Evolutionary conservation across 2,329 filamentous ascomycete species (phyloP).

Genomic region (Microdochium paspali): DNA sequence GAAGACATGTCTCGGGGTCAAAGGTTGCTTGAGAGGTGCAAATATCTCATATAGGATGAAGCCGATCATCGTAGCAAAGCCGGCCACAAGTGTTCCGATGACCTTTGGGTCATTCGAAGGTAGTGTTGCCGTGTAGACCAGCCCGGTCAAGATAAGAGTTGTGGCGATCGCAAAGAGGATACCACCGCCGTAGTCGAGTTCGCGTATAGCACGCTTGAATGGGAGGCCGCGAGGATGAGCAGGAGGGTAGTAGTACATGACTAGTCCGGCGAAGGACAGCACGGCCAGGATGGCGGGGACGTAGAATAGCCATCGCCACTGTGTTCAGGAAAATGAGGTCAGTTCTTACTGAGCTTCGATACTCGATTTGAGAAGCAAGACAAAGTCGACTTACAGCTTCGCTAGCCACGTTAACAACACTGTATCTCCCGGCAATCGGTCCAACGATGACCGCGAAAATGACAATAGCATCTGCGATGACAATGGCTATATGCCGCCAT

Average conservation of each 20-base stretch:
- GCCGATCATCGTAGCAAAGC: conserved; percentile 20
- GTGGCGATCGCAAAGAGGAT: conserved; percentile 25
- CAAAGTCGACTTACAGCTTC: conserved; percentile 8
- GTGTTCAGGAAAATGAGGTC: not conserved
- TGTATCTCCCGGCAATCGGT: conserved; percentile 30
- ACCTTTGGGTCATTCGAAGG: conserved; percentile 24
- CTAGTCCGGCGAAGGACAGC: conserved; percentile 31
- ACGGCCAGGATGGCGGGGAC: conserved; percentile 29
- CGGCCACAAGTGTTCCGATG: conserved; percentile 23
- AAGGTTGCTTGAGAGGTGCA: conserved; percentile 23
- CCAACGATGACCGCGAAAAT: conserved; percentile 34
- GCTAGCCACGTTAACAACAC: conserved; percentile 21
- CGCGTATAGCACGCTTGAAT: conserved; percentile 20
- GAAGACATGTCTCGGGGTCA: conserved; percentile 35
- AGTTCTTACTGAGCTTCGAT: not conserved
- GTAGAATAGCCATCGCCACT: conserved; percentile 36
- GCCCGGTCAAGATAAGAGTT: conserved; percentile 26
- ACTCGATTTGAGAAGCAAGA: not conserved
- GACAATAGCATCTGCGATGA: conserved; percentile 29
- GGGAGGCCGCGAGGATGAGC: conserved; percentile 22
- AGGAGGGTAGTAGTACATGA: conserved; percentile 23
- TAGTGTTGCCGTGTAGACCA: conserved; percentile 26
- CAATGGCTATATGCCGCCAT: conserved; percentile 33
- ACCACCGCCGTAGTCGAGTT: conserved; percentile 27
- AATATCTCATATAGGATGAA: conserved; percentile 30